Percentiles rank a stretch among this genome's conserved stretches.
Conservation (phyloP, 345 rosid species). For the Salix dunnii region DNA sequence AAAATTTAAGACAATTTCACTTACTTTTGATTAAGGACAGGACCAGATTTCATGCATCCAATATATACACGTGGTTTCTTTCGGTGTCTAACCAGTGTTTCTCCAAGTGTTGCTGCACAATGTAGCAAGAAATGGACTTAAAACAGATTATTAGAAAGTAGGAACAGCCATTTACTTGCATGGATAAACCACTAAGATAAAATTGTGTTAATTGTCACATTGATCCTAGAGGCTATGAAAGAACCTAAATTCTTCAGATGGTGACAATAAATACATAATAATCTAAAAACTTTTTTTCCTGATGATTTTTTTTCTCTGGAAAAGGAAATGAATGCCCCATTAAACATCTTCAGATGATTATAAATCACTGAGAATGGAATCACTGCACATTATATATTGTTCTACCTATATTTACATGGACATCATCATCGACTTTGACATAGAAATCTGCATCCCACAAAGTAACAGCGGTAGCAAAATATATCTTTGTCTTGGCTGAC, state of each 20-base stretch:
- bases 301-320: too few relatives aligned
- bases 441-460: slow-evolving; percentile 97
- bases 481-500: slow-evolving; percentile 93
- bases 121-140: not conserved
- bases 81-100: slow-evolving; percentile 69
- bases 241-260: too few relatives aligned
- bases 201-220: too few relatives aligned
- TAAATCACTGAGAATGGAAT: too few relatives aligned
- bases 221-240: too few relatives aligned
- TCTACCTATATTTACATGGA: slow-evolving; percentile 92
- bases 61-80: slow-evolving; percentile 73
- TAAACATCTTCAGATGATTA: too few relatives aligned
- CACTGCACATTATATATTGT: too few relatives aligned
- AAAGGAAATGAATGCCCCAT: too few relatives aligned
- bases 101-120: slow-evolving; percentile 82
- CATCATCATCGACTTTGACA: slow-evolving; percentile 97
- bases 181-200: not conserved
- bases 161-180: not conserved
- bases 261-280: too few relatives aligned
- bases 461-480: slow-evolving; percentile 83
- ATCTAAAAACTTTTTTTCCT: too few relatives aligned
- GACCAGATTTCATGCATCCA: slow-evolving; percentile 99
- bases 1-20: slow-evolving; percentile 13
- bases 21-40: slow-evolving; percentile 95
- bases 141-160: not conserved